Base-by-base conservation (phyloP, 305 asterid species). In the Solanum chacoense region DNA sequence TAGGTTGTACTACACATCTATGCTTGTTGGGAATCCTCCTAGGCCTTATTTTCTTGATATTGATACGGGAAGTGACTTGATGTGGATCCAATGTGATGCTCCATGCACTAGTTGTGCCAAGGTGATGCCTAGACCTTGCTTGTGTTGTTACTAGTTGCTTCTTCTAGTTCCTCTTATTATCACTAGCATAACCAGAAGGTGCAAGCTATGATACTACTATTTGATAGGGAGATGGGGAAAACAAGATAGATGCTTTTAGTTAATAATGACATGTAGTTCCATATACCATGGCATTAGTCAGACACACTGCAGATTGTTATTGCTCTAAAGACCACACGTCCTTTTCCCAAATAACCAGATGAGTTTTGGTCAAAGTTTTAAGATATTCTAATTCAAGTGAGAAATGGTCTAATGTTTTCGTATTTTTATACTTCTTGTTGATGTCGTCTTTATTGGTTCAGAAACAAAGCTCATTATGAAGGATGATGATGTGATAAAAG, bases 61-160 rank as follows among this genome's bases (percentile, higher is more conserved):
- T 84, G 98, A 95, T 89, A 94, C 98, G 67, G 98, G 98, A 55
- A 95, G 98, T 92, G 98, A 94, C 90, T 87, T 95, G 85, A 95
- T 97, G 55, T 95, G 98, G 98, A 89, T 95, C 86, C 98, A 95
- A 67, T 95, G 98, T 89, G 98, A 95, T 93, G 98, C 98, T 81
- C 98, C 98, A 38, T 95, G 98, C 90, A 71, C 94, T 89, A 95
- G 97, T 88, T 95, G 98, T 87, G 95, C 96, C 86, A 94, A 94
- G 98, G 98, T 95, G 91, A 86, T 78, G 80, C 84, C 73, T 76
- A 20, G 29, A 3, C 11, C 42, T 83, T 83, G 42, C 74, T 11
- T 45, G 11, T 83, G 7, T 87, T 37, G 34, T 31, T 88, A 85
- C 50, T 20, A 20, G 31, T 37, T 83, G 31, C 45, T 83, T 83